Evolutionary conservation across 2,329 filamentous ascomycete species (phyloP).

Genomic region (Fusarium sp.): DNA sequence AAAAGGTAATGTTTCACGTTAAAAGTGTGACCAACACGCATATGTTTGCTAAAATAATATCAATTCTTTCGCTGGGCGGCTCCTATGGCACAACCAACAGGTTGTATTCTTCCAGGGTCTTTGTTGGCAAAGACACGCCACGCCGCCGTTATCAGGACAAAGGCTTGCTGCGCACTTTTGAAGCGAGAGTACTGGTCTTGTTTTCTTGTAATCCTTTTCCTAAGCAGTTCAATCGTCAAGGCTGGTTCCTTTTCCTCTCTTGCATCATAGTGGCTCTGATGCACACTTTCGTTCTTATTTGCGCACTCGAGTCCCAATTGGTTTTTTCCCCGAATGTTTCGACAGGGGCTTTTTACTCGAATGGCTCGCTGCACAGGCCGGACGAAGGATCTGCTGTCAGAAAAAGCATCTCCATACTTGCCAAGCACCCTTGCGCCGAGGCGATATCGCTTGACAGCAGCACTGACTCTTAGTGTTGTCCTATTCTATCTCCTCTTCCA

Average conservation of each 20-base stretch:
- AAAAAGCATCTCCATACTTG: not conserved
- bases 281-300: not conserved
- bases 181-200: not conserved
- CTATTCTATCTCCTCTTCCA: not conserved
- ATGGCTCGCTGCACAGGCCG: not conserved
- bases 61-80: not conserved
- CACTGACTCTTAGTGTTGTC: not conserved
- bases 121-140: not conserved
- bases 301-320: not conserved
- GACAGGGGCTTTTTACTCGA: not conserved
- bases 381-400: not conserved
- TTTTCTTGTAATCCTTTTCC: not conserved
- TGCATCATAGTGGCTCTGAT: not conserved
- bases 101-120: not conserved
- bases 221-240: not conserved
- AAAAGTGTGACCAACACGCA: not conserved
- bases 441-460: not conserved
- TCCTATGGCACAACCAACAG: not conserved
- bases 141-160: conserved; percentile 2
- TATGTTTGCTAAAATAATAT: not conserved
- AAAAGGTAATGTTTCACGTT: not conserved
- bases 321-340: not conserved
- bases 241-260: not conserved
- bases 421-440: not conserved
- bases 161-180: not conserved